Base-by-base conservation (phyloP, 208 protist species). In the Crithidia sp. region DNA sequence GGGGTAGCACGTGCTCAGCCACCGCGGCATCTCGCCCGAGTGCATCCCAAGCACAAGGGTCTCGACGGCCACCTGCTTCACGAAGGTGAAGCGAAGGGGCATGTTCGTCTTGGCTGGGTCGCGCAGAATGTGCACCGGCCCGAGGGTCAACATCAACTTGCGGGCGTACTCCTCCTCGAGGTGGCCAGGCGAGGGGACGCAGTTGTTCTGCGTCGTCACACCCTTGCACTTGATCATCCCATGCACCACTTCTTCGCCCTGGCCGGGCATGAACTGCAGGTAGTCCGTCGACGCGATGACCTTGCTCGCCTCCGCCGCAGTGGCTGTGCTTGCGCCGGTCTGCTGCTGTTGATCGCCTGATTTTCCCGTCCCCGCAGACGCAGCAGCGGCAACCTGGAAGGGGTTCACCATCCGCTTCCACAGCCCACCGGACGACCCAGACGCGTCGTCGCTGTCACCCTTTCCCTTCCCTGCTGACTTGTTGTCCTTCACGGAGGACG, bases 211-310 rank as follows among this genome's bases (percentile, higher is more conserved):
- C 41, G 86, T 68, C 9, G 87, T 89, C 12, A 96, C 61, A 16
- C 62, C 81, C 61, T 83, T 91, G 76, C 93, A 97, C 78, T 97
- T 97, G 49, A 85, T 77, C 77, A 95, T 90, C 50, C 93, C 93
- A 62, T 97, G 90, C 39, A 95, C 82, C 40, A 92, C 65, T 53
- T 90, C 84, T 40, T 84, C 65, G 17, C 88, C 90, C 41, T 84
- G 64, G 14, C 80, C 84, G 2, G 89, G 86, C 83, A 94, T 92
- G 67, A 87, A 90, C 17, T 85, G 77, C 39, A 92, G 75, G 77
- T 93, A 92, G 65, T 88, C 62, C 43, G 74, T 71, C 14, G 81
- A 64, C 14, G 59, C 52, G 41, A 39, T 10, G 8, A 13, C 61
- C 79, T 43, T 80, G 47, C 44, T 52, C 45, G 39, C 64, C 7